Evolutionary conservation across 345 rosid species (phyloP).

Genomic region (Conringia planisiliqua): DNA sequence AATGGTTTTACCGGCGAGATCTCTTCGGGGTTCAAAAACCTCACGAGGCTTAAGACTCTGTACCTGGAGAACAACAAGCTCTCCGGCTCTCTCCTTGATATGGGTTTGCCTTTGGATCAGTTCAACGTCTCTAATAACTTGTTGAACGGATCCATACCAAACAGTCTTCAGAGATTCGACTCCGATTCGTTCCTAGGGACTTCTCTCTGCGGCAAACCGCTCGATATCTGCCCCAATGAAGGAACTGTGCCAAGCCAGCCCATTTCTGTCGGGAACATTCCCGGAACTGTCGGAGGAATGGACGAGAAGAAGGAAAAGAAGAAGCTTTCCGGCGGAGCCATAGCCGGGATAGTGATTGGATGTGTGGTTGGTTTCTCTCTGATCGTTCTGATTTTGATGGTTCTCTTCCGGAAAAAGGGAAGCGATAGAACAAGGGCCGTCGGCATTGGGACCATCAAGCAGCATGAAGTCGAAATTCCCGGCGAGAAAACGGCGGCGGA

Average conservation of each 20-base stretch:
- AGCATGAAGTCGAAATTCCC: constrained; percentile 46
- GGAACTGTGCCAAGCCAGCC: constrained; percentile 53
- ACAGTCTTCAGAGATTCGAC: constrained; percentile 39
- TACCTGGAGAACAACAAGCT: constrained; percentile 60
- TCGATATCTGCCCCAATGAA: constrained; percentile 32
- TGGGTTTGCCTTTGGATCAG: constrained; percentile 52
- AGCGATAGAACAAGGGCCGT: constrained; percentile 55
- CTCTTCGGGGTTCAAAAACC: constrained; percentile 51
- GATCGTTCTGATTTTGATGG: constrained; percentile 48
- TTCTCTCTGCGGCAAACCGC: constrained; percentile 81
- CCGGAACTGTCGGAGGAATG: constrained; percentile 14
- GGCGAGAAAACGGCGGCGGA: constrained; percentile 57
- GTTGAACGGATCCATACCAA: constrained; percentile 80
- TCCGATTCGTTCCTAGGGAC: constrained; percentile 61
- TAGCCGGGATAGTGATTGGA: constrained; percentile 89
- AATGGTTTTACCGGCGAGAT: constrained; percentile 69
- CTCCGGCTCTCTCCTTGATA: constrained; percentile 52
- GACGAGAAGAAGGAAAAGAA: constrained; percentile 37
- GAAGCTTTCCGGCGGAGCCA: constrained; percentile 77
- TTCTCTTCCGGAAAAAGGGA: constrained; percentile 56
- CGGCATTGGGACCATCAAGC: constrained; percentile 60
- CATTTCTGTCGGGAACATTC: constrained; percentile 31
- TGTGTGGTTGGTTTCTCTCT: constrained; percentile 56
- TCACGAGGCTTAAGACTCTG: constrained; percentile 74
- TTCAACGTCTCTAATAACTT: constrained; percentile 78